Evolutionary conservation across 306 rosid species (phyloP).

Genomic region (Trifolium subterraneum): DNA sequence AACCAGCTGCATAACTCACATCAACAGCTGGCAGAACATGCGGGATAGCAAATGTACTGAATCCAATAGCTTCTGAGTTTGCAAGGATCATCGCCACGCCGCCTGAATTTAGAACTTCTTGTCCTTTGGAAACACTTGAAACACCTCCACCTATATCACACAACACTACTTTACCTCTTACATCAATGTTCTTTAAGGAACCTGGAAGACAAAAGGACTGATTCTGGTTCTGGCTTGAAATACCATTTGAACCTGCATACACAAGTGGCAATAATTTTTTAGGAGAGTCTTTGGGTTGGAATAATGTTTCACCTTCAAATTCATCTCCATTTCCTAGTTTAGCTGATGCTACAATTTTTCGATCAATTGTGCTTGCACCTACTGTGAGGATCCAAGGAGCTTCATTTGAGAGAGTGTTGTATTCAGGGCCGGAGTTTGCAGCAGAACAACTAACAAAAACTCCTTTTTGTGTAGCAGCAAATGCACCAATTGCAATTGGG

Average conservation of each 20-base stretch:
- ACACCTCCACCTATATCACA: constrained; percentile 52
- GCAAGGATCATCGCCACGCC: constrained; percentile 61
- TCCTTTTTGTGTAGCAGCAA: constrained; percentile 62
- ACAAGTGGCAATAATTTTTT: constrained; percentile 46
- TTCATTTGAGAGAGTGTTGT: constrained; percentile 54
- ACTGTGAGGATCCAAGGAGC: constrained; percentile 76
- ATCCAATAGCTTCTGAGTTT: background rate
- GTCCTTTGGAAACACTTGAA: constrained; percentile 12
- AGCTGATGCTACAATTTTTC: constrained; percentile 55
- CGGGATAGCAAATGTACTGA: constrained; percentile 33
- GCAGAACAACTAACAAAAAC: constrained; percentile 76
- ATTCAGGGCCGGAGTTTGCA: constrained; percentile 58
- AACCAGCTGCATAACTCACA: constrained; percentile 46
- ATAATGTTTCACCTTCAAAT: constrained; percentile 52
- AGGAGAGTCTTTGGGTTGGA: constrained; percentile 45
- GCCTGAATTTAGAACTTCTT: constrained; percentile 48
- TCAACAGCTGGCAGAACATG: constrained; percentile 56
- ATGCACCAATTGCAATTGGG: constrained; percentile 64
- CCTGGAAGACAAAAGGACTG: constrained; percentile 38
- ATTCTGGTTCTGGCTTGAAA: background rate
- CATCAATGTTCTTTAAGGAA: constrained; percentile 34
- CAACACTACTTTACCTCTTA: constrained; percentile 58
- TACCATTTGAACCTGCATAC: constrained; percentile 43
- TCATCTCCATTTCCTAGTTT: constrained; percentile 58
- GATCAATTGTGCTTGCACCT: constrained; percentile 62